Evolutionary conservation across 495 filamentous ascomycete species (phyloP), one percentile per base, ranked within the genome.

Genomic region (Annulohypoxylon nitens): DNA sequence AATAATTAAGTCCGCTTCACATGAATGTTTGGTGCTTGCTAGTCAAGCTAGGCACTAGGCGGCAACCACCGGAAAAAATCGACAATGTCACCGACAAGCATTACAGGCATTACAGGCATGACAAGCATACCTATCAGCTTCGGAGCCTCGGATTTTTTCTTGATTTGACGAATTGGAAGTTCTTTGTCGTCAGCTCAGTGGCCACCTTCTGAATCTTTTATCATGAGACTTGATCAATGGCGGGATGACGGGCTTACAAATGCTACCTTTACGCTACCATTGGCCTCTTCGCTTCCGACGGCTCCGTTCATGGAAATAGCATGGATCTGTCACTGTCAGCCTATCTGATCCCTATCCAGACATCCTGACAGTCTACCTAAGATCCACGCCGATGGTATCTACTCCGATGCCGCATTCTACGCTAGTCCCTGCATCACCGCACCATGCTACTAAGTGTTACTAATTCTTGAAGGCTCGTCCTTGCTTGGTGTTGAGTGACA

Each of bases 381-480:
- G 47, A 65, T 64, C 47, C 47, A 61, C 64, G 16, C 54, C 9
- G 30, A 25, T 45, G 65, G 61, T 54, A 64, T 55, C 47, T 6
- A 48, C 41, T 69, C 39, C 60, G 71, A 62, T 47, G 54, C 66
- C 45, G 61, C 71, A 50, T 69, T 34, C 63, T 43, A 36, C 51
- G 45, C 53, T 45, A 73, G 64, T 39, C 64, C 70, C 57, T 69
- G 61, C 64, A 64, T 69, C 36, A 36, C 57, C 61, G 54, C 64
- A 69, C 65, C 36, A 36, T 33, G n/a, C 30, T 36, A 16, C 33
- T 20, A 47, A 18, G 9, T 37, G 30, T 14, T 55, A 18, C 53
- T 72, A 63, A 51, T 67, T 67, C 9, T 58, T 41, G 12, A 34
- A 57, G n/a, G 16, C 34, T 23, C 64, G n/a, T 59, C 64, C 50